Evolutionary conservation across 805 yeast species (phyloP), one percentile per base, ranked within the genome.

Genomic region (Candida tallmaniae): DNA sequence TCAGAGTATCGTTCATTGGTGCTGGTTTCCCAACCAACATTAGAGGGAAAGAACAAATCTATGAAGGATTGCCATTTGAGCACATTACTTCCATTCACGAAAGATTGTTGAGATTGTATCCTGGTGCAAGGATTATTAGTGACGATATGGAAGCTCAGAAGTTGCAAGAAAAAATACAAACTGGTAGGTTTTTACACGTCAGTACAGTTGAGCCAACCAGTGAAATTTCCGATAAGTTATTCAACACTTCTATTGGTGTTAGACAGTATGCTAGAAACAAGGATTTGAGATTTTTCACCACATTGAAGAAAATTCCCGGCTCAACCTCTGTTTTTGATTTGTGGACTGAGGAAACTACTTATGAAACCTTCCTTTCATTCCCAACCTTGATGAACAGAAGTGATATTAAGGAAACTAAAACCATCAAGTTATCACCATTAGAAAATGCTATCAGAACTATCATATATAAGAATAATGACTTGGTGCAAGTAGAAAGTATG

Each of bases 331-430:
- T 83, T 6, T 70, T 76, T 35, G 87, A 86, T 48, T 62, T 87
- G 47, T 87, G 95, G 95, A 86, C 89, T 13, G 95, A 87, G 51
- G 95, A 87, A 58, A 74, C 83, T 6, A 80, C 84, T 1, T 87
- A 78, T 62, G 85, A 78, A 43, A 83, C 95, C 0, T 64, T 55
- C 31, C 71, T 82, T 35, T 72, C 86, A 6, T 87, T 87, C 78
- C 96, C 96, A 17, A 82, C 95, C 0, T 70, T 87, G 56, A 83
- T 86, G 83, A 83, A 86, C 52, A 70, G 95, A 57, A 76, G 88
- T 45, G 93, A 83, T 51, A 74, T 87, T 44, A 72, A 70, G 41
- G 39, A 51, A 3, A 62, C 72, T 7, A 57, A 54, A 6, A 65
- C 68, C 5, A 68, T 70, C 16, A 80, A 73, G 46, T 59, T 85